These are phyloP conservation scores for Sesbania bispinosa DNA, from an alignment of 306 rosid genomes.

Conservation along the genomic window DNA sequence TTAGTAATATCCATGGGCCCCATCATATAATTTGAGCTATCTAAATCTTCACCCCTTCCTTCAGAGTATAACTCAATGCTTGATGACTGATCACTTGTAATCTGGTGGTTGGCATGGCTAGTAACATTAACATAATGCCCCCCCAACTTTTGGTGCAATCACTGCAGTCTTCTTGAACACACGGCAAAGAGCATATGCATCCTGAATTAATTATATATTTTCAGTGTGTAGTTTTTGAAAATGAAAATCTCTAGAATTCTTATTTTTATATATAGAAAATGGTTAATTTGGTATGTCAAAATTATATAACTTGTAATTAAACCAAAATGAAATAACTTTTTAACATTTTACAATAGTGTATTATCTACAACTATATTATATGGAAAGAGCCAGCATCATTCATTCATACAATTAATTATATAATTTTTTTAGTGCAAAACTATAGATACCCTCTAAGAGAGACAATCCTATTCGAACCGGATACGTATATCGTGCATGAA, in stretches of 20 bases:
- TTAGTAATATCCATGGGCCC: conserved; percentile 32
- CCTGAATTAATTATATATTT: conserved; percentile 38
- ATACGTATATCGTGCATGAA: no score
- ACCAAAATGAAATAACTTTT: background rate
- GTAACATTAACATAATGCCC: conserved; percentile 46
- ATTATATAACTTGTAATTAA: background rate
- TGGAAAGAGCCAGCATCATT: no score
- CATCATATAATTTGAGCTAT: conserved; percentile 53
- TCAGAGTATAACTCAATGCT: conserved; percentile 67
- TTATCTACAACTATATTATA: no score
- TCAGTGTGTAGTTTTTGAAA: background rate
- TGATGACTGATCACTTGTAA: conserved; percentile 57
- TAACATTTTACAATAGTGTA: no score
- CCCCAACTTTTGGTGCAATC: conserved; percentile 57
- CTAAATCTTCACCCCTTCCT: conserved; percentile 68
- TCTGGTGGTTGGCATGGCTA: conserved; percentile 42
- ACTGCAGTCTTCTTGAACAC: conserved; percentile 69
- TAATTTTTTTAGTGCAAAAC: no score
- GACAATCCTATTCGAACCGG: no score
- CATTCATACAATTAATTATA: no score
- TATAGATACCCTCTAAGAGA: no score
- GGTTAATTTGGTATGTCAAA: no score
- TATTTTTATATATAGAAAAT: background rate
- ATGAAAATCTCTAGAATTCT: background rate
- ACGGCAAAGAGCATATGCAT: conserved; percentile 89